Evolutionary conservation across 805 yeast species (phyloP).

Genomic region (Candida easanensis): DNA sequence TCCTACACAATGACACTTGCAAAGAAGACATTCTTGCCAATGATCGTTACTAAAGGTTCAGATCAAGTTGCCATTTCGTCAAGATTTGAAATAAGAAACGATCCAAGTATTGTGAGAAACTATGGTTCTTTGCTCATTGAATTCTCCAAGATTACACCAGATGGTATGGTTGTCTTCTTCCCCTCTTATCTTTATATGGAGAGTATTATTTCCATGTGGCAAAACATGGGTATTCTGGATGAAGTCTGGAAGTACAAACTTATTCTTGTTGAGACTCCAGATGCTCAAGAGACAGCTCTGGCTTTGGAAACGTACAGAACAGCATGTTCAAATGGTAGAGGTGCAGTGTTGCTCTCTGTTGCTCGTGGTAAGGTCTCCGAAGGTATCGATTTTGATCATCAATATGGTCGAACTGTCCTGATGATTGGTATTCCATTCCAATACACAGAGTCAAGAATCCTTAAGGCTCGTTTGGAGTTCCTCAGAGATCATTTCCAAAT

Average conservation of each 20-base stretch:
- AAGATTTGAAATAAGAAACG: slow-evolving; percentile 93
- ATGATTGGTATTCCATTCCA: slow-evolving; percentile 99
- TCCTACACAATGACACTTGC: slow-evolving; percentile 96
- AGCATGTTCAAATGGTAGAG: slow-evolving; percentile 96
- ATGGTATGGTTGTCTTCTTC: slow-evolving; percentile 96
- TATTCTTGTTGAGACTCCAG: slow-evolving; percentile 96
- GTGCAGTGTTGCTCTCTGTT: slow-evolving; percentile 92
- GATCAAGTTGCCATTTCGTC: slow-evolving; percentile 98
- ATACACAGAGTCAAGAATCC: slow-evolving; percentile 93
- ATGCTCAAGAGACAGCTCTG: slow-evolving; percentile 95
- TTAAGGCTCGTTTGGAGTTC: slow-evolving; percentile 93
- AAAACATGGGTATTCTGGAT: slow-evolving; percentile 94
- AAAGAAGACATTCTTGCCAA: slow-evolving; percentile 86
- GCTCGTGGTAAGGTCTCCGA: slow-evolving; percentile 99
- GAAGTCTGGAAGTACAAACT: slow-evolving; percentile 98
- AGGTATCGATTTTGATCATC: slow-evolving; percentile 99
- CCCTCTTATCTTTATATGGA: slow-evolving; percentile 98
- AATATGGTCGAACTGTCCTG: slow-evolving; percentile 93
- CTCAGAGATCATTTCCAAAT: slow-evolving; percentile 90
- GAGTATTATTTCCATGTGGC: slow-evolving; percentile 98
- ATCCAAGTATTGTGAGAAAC: slow-evolving; percentile 95
- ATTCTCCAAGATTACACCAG: slow-evolving; percentile 94
- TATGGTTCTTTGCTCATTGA: slow-evolving; percentile 92
- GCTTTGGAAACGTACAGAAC: slow-evolving; percentile 94
- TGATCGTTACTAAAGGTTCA: slow-evolving; percentile 95